A percentile compares a stretch with the other conserved stretches of the same genome.
phyloP scores from a whole-genome alignment of 2,329 filamentous ascomycete genomes.

The Rhytidhysteron rufulum region DNA sequence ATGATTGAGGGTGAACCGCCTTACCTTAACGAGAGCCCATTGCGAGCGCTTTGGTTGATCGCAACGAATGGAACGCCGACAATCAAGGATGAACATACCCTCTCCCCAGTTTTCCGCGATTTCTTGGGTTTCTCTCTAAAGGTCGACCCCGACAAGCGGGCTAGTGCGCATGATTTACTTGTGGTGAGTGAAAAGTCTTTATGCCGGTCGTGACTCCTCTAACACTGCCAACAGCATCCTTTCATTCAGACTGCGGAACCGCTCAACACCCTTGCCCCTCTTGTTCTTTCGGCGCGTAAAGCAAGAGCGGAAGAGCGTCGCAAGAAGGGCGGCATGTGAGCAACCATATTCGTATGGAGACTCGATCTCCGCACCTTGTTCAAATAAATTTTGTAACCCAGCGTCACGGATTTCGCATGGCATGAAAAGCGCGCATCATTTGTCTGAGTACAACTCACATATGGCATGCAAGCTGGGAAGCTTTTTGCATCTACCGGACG shows the following conservation, averaged over 20 bases:
- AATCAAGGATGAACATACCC: constrained; percentile 86
- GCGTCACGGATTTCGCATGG: not conserved
- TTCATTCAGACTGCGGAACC: constrained; percentile 53
- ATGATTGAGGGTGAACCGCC: constrained; percentile 99
- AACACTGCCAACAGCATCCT: constrained; percentile 31
- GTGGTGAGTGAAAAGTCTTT: constrained; percentile 80
- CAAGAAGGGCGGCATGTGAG: constrained; percentile 46
- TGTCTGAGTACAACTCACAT: not conserved
- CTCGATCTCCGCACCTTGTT: not conserved
- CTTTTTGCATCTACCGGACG: not conserved
- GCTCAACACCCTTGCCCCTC: constrained; percentile 69
- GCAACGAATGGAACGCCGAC: constrained; percentile 93
- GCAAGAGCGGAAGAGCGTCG: constrained; percentile 73
- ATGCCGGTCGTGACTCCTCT: too few species aligned
- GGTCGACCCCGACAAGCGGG: constrained; percentile 95
- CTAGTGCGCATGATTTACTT: constrained; percentile 88
- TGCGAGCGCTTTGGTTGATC: constrained; percentile 91
- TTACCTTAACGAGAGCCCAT: constrained; percentile 90
- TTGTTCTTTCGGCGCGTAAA: constrained; percentile 80
- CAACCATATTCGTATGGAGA: not conserved
- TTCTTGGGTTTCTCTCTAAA: constrained; percentile 91
- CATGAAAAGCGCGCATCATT: not conserved
- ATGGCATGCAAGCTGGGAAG: constrained; percentile 1
- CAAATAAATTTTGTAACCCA: not conserved
- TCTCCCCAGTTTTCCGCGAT: constrained; percentile 80